Evolutionary conservation across 192 early-diverging fungal species (phyloP), one percentile per base, ranked within the genome.

Genomic region (Backusella parvicylindrica): DNA sequence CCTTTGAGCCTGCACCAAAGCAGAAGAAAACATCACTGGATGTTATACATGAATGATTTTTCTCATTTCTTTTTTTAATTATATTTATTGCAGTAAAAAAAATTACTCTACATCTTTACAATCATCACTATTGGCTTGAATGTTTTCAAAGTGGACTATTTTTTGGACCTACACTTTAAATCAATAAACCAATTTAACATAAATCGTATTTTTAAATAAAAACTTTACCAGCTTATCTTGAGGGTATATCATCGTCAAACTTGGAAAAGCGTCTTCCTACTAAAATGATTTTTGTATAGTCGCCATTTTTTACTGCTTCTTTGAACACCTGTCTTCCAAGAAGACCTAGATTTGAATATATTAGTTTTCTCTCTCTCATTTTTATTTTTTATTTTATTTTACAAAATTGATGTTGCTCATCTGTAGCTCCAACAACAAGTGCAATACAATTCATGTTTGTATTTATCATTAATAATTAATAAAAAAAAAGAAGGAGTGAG

Each of bases 111-210:
- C 75, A 16, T 82, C 81, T 15, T 70, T 74, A 53, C 89, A 87
- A 2, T 64, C 84, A 16, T 75, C 67, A 3, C 76, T 72, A 70
- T 63, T 36, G 3, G 75, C 64, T 26, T 88, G 85, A 9, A 89
- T 75, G 63, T 94, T 89, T 26, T 95, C 94, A 81, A 92, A 93
- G 80, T 95, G 89, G n/a, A 93, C 84, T 3, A 85, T 82, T 70
- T 91, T 86, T 78, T 94, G 91, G 31, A 90, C 86, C 79, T 80
- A 28, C 23, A 11, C n/a, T 28, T 56, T 2, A 56, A 26, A 0
- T 56, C 21, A 26, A 9, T 23, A 43, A 43, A 11, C 15, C 41
- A 12, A 43, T 43, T 3, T 12, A 43, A 3, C 13, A 15, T 43
- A 43, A 35, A n/a, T n/a, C n/a, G n/a, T 38, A 38, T 38, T 9